These are phyloP conservation scores for Gastrolobium villosum DNA, from an alignment of 306 rosid species.

Conservation along the genomic window DNA sequence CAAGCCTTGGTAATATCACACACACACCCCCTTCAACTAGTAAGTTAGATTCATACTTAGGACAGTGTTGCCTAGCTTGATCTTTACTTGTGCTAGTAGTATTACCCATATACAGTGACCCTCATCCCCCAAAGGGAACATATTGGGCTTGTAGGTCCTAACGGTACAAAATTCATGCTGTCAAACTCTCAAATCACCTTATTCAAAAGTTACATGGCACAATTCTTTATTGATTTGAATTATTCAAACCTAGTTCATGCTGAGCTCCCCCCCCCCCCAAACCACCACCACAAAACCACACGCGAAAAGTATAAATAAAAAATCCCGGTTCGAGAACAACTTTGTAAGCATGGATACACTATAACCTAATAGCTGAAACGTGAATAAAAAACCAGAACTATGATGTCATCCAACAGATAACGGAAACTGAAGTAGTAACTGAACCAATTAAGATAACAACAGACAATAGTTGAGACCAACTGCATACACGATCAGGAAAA, in stretches of 20 bases:
- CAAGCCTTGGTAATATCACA: too few species aligned
- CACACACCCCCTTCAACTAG: too few species aligned
- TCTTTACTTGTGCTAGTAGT: too few species aligned
- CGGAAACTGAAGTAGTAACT: background rate
- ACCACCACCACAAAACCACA: background rate
- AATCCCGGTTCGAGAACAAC: background rate
- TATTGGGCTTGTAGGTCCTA: too few species aligned
- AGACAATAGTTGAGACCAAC: background rate
- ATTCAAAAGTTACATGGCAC: conserved; percentile 13
- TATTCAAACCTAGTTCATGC: conserved; percentile 18
- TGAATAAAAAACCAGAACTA: background rate
- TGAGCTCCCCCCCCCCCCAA: background rate
- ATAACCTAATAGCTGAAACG: background rate
- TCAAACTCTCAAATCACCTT: conserved; percentile 6
- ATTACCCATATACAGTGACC: too few species aligned
- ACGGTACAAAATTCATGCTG: too few species aligned
- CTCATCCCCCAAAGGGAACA: too few species aligned
- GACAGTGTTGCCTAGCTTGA: too few species aligned
- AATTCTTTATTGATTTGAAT: background rate
- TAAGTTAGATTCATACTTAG: too few species aligned
- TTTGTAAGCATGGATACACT: background rate
- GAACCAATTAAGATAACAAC: background rate
- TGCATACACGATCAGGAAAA: background rate
- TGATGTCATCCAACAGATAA: conserved; percentile 5
- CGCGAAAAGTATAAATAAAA: background rate